phyloP scores from a whole-genome alignment of 2,329 filamentous ascomycete species.

The Colletotrichum orchidophilum region DNA sequence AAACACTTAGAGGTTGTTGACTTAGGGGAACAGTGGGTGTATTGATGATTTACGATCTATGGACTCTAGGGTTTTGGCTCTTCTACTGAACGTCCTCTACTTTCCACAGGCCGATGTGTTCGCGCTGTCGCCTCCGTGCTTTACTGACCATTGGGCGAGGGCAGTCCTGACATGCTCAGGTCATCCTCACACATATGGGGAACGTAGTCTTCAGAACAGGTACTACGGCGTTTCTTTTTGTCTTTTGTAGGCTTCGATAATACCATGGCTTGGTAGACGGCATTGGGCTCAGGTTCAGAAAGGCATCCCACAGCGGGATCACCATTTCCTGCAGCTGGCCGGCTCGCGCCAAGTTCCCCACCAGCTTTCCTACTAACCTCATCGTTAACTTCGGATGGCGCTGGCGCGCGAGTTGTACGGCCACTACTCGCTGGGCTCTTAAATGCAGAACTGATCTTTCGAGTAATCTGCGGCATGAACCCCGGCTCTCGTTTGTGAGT shows the following conservation, averaged over 20 bases:
- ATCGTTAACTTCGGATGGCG: neutral
- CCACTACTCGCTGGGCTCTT: neutral
- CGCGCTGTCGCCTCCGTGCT: neutral
- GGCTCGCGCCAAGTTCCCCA: neutral
- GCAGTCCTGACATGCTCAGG: neutral
- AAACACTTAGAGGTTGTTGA: neutral
- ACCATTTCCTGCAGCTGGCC: too few relatives aligned
- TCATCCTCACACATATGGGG: neutral
- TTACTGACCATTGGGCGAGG: neutral
- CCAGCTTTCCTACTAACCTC: neutral
- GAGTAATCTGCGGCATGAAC: constrained; percentile 13
- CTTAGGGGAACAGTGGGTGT: neutral
- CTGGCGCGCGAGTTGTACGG: neutral
- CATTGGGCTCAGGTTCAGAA: constrained; percentile 7
- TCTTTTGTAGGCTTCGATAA: neutral
- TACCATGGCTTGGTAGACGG: constrained; percentile 6
- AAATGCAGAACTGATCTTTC: constrained; percentile 29
- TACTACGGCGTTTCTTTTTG: neutral
- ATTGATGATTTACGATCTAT: neutral
- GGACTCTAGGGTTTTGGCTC: neutral
- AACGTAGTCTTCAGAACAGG: constrained; percentile 3
- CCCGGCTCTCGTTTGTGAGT: neutral
- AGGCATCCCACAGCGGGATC: neutral
- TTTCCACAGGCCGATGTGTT: neutral
- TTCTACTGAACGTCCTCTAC: too few relatives aligned